These are phyloP conservation scores for Amaranthus tricolor DNA, from an alignment of 179 eudicot genomes.

Conservation along the genomic window DNA sequence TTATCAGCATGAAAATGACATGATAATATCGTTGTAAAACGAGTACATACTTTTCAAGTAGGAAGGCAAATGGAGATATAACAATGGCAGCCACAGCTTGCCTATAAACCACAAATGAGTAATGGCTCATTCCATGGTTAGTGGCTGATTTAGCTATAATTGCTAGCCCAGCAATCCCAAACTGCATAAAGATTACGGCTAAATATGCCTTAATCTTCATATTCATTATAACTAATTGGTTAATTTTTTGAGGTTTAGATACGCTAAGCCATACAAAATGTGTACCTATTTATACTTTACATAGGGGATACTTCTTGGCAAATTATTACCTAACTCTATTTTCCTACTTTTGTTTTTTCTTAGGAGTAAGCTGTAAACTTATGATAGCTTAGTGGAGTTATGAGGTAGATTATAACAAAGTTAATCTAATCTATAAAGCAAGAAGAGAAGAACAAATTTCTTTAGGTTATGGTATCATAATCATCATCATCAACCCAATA, in stretches of 20 bases:
- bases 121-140: slow-evolving; percentile 40
- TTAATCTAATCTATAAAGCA: not conserved
- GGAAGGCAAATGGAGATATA: slow-evolving; percentile 34
- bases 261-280: no score
- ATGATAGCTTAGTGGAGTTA: slow-evolving; percentile 20
- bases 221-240: no score
- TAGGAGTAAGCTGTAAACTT: not conserved
- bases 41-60: slow-evolving; percentile 34
- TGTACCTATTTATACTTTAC: no score
- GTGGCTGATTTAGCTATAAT: slow-evolving; percentile 30
- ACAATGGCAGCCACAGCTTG: slow-evolving; percentile 37
- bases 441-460: not conserved
- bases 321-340: slow-evolving; percentile 12
- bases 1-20: no score
- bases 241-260: not conserved
- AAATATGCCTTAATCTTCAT: slow-evolving; percentile 23
- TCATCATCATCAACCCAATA: no score
- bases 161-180: slow-evolving; percentile 41
- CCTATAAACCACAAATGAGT: slow-evolving; percentile 34
- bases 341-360: no score
- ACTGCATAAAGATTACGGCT: slow-evolving; percentile 33
- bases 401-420: not conserved
- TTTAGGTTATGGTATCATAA: no score
- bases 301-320: not conserved
- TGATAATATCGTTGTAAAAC: no score